These are phyloP conservation scores for Melampsora larici-populina DNA, from an alignment of 1,284 basidiomycete genomes.

Conservation along the genomic window DNA sequence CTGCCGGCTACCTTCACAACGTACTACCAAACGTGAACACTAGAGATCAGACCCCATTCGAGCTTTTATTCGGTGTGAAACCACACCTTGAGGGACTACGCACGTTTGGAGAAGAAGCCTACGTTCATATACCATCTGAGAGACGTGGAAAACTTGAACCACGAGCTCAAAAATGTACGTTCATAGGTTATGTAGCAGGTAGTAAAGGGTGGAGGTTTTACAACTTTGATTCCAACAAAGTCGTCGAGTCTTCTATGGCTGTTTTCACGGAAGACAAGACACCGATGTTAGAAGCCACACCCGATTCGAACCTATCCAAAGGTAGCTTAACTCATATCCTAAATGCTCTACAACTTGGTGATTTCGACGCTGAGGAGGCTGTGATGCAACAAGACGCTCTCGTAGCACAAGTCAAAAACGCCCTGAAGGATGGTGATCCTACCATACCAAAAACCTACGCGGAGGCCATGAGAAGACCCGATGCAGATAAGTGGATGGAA, in stretches of 20 bases:
- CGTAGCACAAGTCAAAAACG: neutral
- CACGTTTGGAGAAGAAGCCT: slow-evolving; percentile 1
- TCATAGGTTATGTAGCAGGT: neutral
- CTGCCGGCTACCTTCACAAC: neutral
- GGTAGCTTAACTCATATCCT: neutral
- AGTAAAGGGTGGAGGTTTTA: neutral
- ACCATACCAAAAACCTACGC: neutral
- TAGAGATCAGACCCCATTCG: neutral
- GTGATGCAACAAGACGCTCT: neutral
- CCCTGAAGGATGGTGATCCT: neutral
- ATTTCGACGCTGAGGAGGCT: neutral
- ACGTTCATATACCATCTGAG: slow-evolving; percentile 3
- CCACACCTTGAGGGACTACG: neutral
- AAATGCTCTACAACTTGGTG: neutral
- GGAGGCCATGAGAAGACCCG: neutral
- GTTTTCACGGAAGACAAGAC: neutral
- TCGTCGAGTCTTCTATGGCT: neutral
- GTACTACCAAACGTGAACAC: neutral
- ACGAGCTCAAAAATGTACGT: neutral
- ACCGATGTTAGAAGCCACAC: no score
- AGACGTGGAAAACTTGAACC: neutral
- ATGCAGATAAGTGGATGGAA: neutral
- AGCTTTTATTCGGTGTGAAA: slow-evolving; percentile 8
- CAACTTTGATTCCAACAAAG: neutral
- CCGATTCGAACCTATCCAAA: no score